A percentile compares a stretch with the other conserved stretches of the same genome.
phyloP scores from a whole-genome alignment of 2,329 filamentous ascomycete species.

The Diaporthe humulicola region DNA sequence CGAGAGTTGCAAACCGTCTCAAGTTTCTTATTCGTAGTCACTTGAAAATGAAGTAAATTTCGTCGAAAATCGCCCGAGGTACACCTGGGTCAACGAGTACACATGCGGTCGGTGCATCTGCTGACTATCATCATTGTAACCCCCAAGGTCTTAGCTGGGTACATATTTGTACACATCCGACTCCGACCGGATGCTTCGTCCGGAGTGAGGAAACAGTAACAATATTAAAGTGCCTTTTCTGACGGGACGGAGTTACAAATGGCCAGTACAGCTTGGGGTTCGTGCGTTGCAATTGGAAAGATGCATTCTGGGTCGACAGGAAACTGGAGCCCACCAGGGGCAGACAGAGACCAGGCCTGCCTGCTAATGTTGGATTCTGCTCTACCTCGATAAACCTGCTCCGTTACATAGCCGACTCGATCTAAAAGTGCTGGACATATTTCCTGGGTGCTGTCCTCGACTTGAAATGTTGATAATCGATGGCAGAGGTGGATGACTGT shows the following conservation, averaged over 20 bases:
- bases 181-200: not conserved
- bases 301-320: not conserved
- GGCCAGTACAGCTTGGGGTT: not conserved
- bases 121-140: too few relatives aligned
- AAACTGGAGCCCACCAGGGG: not conserved
- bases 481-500: not conserved
- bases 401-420: not conserved
- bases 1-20: not conserved
- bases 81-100: not conserved
- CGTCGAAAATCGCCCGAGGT: not conserved
- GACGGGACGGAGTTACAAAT: too few relatives aligned
- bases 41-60: not conserved
- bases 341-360: not conserved
- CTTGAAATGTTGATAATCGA: not conserved
- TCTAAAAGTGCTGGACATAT: not conserved
- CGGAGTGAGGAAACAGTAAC: too few relatives aligned
- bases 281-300: not conserved
- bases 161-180: not conserved
- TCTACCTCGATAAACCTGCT: not conserved
- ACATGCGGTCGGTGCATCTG: too few relatives aligned
- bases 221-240: too few relatives aligned
- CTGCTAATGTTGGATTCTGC: not conserved
- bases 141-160: not conserved
- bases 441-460: not conserved
- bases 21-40: not conserved